Base-by-base conservation (phyloP, 352 stramenopile genomes). In the Pythium brachiatum region DNA sequence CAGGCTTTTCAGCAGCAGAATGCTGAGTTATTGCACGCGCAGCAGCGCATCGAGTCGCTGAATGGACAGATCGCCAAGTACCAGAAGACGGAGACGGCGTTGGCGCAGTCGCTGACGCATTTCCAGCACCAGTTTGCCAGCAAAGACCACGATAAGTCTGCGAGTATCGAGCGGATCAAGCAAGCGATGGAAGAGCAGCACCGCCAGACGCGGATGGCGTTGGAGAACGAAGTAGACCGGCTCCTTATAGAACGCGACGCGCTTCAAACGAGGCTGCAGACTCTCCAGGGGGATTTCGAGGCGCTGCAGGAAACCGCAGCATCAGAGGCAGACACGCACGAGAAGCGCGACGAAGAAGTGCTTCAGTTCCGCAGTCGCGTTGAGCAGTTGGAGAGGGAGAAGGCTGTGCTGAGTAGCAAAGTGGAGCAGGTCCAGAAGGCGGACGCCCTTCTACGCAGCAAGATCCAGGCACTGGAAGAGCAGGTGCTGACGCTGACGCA, bases 81-180 rank as follows among this genome's bases (percentile, higher is more conserved):
- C 63, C 81, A 91, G 56, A 89, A 87, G 70, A 91, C 81, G 0
- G 81, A 93, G 62, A 93, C 81, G 0, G 81, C 86, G 43, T 57
- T 93, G 44, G 80, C 76, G 8, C 78, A 93, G 62, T 86, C 78
- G 23, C 69, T 89, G 16, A 68, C 80, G 6, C 81, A 93, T 53
- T 76, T 91, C 51, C 81, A 90, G 66, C 73, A 86, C 56, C 79
- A 75, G 26, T 78, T 80, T 43, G 68, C 80, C 26, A 75, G 50
- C 51, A 89, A 86, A 62, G 71, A 90, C n/a, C 73, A 88, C 46
- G 74, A 85, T 36, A 75, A 74, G n/a, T 68, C 74, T 18, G 77
- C 69, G 6, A 60, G 64, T 0, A 62, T 86, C 3, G 72, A 87
- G 29, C 69, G 76, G 15, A 34, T 73, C 9, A 76, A 79, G 20